Evolutionary conservation across 108 stramenopile genomes (phyloP).

Genomic region (Fistulifera pelliculosa): DNA sequence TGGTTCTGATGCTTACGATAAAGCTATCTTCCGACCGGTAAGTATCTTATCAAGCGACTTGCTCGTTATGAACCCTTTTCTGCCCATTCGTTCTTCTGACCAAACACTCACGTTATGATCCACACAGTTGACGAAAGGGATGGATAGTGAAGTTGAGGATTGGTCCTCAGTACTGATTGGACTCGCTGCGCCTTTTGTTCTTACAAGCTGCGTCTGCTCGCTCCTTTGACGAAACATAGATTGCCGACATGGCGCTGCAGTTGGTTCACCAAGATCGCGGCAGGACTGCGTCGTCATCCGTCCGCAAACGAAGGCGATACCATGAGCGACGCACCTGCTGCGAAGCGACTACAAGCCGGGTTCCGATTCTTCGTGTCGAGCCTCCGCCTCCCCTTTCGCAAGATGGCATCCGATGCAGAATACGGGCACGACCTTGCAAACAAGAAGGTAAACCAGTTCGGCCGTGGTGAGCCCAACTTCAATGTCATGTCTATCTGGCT

Average conservation of each 20-base stretch:
- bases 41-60: too few species aligned
- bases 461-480: constrained; percentile 2
- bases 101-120: too few species aligned
- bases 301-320: too few species aligned
- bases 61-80: too few species aligned
- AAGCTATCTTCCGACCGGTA: too few species aligned
- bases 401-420: neutral
- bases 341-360: neutral
- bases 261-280: neutral
- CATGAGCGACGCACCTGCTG: too few species aligned
- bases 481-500: constrained; percentile 2
- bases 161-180: neutral
- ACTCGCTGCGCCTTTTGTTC: neutral
- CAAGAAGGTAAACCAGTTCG: constrained; percentile 5
- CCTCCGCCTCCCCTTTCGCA: too few species aligned
- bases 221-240: neutral
- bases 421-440: neutral
- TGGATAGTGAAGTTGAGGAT: too few species aligned
- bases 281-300: neutral
- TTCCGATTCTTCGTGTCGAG: too few species aligned
- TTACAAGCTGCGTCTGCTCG: neutral
- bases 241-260: neutral
- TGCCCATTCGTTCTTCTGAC: too few species aligned
- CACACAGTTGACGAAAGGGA: too few species aligned
- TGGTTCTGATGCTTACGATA: too few species aligned